Evolutionary conservation across 116 monocot species (phyloP).

Genomic region (Cymodocea nodosa): DNA sequence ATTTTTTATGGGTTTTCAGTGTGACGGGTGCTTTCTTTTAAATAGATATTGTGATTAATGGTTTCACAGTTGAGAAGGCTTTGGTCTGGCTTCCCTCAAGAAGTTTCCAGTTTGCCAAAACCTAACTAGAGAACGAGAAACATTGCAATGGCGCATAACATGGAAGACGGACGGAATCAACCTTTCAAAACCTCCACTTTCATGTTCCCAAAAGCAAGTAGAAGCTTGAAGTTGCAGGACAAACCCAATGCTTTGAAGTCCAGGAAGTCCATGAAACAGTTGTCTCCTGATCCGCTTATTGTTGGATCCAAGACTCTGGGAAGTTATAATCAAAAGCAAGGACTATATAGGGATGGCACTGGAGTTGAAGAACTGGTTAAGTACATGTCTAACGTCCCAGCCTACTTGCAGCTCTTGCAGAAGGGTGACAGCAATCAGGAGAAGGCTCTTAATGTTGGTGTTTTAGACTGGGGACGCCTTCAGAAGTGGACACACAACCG

Average conservation of each 20-base stretch:
- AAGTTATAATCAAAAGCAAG: conserved; percentile 3
- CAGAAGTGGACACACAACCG: conserved; percentile 28
- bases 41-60: too few relatives aligned
- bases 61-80: too few relatives aligned
- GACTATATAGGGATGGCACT: background rate
- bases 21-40: too few relatives aligned
- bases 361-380: conserved; percentile 17
- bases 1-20: too few relatives aligned
- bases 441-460: conserved; percentile 65
- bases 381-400: conserved; percentile 21
- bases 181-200: background rate
- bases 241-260: conserved; percentile 6
- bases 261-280: background rate
- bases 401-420: conserved; percentile 15
- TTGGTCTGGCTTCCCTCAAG: too few relatives aligned
- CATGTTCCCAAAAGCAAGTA: conserved; percentile 5
- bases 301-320: background rate
- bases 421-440: conserved; percentile 14
- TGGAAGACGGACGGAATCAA: background rate
- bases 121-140: background rate
- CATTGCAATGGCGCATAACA: background rate
- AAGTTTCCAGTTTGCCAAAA: background rate
- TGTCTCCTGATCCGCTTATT: background rate
- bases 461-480: conserved; percentile 54
- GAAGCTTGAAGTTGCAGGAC: conserved; percentile 7